Evolutionary conservation across 2,329 filamentous ascomycete genomes (phyloP), one percentile per base, ranked within the genome.

Genomic region (Trichothecium sympodiale): DNA sequence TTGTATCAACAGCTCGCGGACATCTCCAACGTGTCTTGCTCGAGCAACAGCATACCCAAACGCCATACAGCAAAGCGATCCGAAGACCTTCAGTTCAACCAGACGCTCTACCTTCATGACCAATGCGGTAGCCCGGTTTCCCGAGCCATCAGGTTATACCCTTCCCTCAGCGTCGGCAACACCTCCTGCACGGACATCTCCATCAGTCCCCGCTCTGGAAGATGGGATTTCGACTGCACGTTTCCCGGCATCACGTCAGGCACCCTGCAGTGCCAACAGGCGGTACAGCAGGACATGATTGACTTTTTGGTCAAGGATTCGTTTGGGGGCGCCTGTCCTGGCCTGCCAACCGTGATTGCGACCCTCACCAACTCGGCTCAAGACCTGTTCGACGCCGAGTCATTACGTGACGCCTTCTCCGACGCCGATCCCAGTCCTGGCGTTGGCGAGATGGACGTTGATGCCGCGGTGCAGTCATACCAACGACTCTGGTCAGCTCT

Each of bases 151-250:
- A 44, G 46, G 6, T 45, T 37, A 33, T 60, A 47, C 36, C 57
- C 50, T 4, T 41, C 46, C 10, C 50, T 62, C 10, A 41, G 39
- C 3, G 40, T 62, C 6, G 59, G 57, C 3, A 45, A 49, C 5
- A 50, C 54, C 1, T 42, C 47, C 8, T 62, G 59, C 36, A 42
- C 42, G 2, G 44, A 50, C 3, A 44, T 54, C 5, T 36, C 42
- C 5, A 48, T 55, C 1, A 48, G 55, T 14, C 49, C 47, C 17
- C 15, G 38, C 0, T 48, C 42, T 4, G 56, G 56, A 1, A 43
- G 41, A 2, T 60, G 56, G 56, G 44, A 48, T 18, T 60, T 60
- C 40, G 51, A 52, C 17, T 62, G 59, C 35, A 48, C 49, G 0
- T 62, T 58, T 33, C 56, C 59, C 0, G 54, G 53, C 1, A 46